Base-by-base conservation (phyloP, 2,329 filamentous ascomycete species). In the Fusarium sp. region DNA sequence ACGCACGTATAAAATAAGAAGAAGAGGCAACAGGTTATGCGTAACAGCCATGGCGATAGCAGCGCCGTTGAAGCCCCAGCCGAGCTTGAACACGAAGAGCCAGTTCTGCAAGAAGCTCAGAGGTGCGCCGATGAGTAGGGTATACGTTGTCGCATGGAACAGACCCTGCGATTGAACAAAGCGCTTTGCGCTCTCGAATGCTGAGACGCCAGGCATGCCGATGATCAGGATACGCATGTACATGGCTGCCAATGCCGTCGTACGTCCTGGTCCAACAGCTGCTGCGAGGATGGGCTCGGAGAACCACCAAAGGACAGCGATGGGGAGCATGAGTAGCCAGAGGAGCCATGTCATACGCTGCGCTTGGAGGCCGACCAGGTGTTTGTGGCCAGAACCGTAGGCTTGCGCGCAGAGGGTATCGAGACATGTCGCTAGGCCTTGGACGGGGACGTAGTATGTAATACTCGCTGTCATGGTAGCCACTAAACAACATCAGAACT, bases 331-430 rank as follows among this genome's bases (percentile, higher is more conserved):
- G 62, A 93, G 85, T 1, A 85, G 74, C 84, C 90, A 90, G 1
- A 94, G 85, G 68, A 95, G 93, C 75, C 85, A 91, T 2, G 92
- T 83, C 92, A 94, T 94, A 51, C 92, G 86, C 77, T 95, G 92
- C 59, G 92, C 85, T 69, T 95, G 91, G n/a, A 95, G 80, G 1
- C 92, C 92, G 0, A 98, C 94, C 2, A 98, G 87, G 71, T 93
- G 91, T 72, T 91, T 95, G 75, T 90, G 91, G 0, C 94, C 94
- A 0, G 92, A 95, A 2, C 94, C 94, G 76, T 95, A 98, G 0
- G 94, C 94, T 78, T 98, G 94, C 0, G 94, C 88, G 77, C 94
- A 97, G 1, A 98, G 88, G 0, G 94, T 98, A 79, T 98, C 94
- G 20, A 98, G 84, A 62, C 90, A 92, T 2, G 94, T 98, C 1